Evolutionary conservation across 805 yeast genomes (phyloP).

Genomic region (Candida khao-thaluensis): DNA sequence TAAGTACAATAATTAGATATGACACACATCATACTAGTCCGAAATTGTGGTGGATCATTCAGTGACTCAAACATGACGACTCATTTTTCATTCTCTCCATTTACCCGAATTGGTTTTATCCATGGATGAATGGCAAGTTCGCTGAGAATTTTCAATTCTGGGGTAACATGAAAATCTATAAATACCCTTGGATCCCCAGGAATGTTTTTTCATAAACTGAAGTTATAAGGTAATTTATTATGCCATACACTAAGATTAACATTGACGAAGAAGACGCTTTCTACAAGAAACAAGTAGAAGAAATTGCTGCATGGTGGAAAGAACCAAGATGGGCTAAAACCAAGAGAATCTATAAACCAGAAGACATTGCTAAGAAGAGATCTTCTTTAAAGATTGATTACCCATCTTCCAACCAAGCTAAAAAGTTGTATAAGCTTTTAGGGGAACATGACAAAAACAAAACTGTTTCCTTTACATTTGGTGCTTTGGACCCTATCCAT

Average conservation of each 20-base stretch:
- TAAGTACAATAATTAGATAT: no score
- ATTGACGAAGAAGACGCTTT: conserved; percentile 59
- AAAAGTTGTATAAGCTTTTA: conserved; percentile 71
- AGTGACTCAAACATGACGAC: not conserved
- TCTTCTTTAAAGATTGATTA: conserved; percentile 72
- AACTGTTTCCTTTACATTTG: conserved; percentile 85
- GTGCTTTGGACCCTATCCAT: conserved; percentile 95
- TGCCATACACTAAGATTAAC: conserved; percentile 59
- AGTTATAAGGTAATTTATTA: conserved; percentile 11
- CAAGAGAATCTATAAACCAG: conserved; percentile 83
- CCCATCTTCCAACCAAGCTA: conserved; percentile 78
- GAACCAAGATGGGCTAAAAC: conserved; percentile 89
- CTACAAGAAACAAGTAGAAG: conserved; percentile 67
- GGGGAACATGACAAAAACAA: conserved; percentile 69
- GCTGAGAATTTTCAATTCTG: conserved; percentile 5
- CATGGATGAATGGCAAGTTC: conserved; percentile 7
- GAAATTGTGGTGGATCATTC: not conserved
- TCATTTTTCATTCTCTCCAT: not conserved
- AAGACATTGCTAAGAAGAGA: conserved; percentile 86
- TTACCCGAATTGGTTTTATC: conserved; percentile 1
- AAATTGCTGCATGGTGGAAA: conserved; percentile 87
- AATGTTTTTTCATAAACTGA: not conserved
- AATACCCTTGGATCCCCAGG: conserved; percentile 5
- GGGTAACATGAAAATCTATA: conserved; percentile 7
- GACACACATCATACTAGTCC: no score